Evolutionary conservation across 2,329 filamentous ascomycete genomes (phyloP), one percentile per base, ranked within the genome.

Genomic region (Calonectria pteridis): DNA sequence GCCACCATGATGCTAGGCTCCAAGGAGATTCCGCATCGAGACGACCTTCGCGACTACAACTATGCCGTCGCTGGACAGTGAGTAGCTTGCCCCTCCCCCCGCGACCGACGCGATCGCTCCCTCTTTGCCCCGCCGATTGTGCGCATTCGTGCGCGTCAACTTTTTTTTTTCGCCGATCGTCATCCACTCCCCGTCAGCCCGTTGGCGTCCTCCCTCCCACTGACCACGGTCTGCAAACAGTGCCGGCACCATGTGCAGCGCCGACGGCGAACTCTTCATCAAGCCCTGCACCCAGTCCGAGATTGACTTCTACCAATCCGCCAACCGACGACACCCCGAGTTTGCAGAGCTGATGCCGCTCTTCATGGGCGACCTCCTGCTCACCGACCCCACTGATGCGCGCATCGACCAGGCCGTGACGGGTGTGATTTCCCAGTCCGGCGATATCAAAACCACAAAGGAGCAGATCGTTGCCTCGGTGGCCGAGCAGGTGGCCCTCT

Each of bases 241-340:
- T 86, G 96, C 97, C 78, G 97, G 97, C 77, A 96, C 98, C 59
- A 91, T 98, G 80, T 95, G 93, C 82, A 95, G 98, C 81, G 88
- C 90, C 69, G 92, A 94, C 67, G 97, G 97, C 82, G 91, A 94
- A 76, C 88, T 98, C 40, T 94, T 99, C 83, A 95, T 98, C 82
- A 99, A 99, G 85, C 97, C 97, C 23, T 98, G 96, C 84, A 98
- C 94, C 0, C 86, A 92, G 75, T 89, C 92, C 76, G 97, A 99
- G 86, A 92, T 98, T 79, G 89, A 92, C 55, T 99, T 99, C 84
- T 99, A 99, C 88, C 91, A 98, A 83, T 91, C 92, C 49, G 93
- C 92, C 33, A 84, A 85, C 66, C 85, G 90, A 40, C 85, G 89
- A 28, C 93, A 98, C 82, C 91, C 92, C 35, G 91, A 93, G 2